Conservation (phyloP, 352 stramenopile species). For the Phytophthora megakarya region DNA sequence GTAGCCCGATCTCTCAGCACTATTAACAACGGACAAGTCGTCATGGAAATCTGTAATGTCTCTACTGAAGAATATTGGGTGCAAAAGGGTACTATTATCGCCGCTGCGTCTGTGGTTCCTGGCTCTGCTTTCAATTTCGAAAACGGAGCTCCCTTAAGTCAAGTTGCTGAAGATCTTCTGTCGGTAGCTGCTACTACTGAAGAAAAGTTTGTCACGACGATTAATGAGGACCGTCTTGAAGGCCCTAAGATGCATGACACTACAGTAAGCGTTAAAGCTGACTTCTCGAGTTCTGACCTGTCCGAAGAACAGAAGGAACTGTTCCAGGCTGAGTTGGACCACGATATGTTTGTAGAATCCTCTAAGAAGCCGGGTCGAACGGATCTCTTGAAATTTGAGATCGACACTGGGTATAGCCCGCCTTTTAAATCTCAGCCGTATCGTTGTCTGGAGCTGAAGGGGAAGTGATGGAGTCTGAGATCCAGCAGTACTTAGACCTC, state of each 20-base stretch:
- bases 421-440: no score
- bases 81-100: background rate
- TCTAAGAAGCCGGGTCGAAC: background rate
- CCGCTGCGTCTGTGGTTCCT: background rate
- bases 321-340: background rate
- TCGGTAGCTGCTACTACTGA: no score
- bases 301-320: background rate
- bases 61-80: conserved; percentile 9
- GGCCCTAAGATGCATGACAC: background rate
- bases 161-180: background rate
- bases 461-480: conserved; percentile 9
- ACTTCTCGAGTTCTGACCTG: background rate
- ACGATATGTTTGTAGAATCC: conserved; percentile 1
- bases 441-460: conserved; percentile 6
- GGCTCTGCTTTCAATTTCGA: conserved; percentile 9
- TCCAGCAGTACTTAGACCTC: conserved; percentile 10
- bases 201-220: background rate
- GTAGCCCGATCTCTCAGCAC: conserved; percentile 3
- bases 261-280: background rate
- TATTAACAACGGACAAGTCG: background rate
- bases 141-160: background rate
- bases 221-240: background rate
- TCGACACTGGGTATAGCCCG: conserved; percentile 13
- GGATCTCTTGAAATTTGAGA: conserved; percentile 9
- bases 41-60: conserved; percentile 9